Base-by-base conservation (phyloP, 257 asterid species). In the Nemophila menziesii region DNA sequence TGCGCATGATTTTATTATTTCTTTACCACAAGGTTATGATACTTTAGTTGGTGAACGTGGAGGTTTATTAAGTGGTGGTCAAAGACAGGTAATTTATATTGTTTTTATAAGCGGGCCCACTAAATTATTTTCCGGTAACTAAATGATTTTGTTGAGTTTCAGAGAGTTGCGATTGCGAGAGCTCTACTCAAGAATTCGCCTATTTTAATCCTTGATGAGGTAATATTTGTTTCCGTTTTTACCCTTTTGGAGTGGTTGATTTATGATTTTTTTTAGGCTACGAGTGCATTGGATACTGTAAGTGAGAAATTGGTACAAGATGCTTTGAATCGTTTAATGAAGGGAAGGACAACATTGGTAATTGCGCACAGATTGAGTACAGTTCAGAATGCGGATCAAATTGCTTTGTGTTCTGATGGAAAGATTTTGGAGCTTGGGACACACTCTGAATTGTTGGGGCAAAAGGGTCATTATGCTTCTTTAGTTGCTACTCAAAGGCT, bases 171-270 rank as follows among this genome's bases (percentile, higher is more conserved):
- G 64, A 89, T 89, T 49, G 96, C 98, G 9, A 89, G 98, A 60
- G 90, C 98, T 64, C 71, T 89, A 65, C 93, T 89, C n/a, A 89
- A 89, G 82, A 76, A 80, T 61, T 92, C 94, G 57, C 98, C 98
- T 8, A 66, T 84, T 58, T 73, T 89, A 64, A 70, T 89, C 63
- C 96, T 89, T 38, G 98, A 89, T 61, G 98, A 89, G 96, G 95
- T 87, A 71, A 19, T n/a, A n/a, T n/a, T n/a, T n/a, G n/a, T n/a
- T n/a, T n/a, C n/a, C n/a, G n/a, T n/a, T n/a, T n/a, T n/a, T n/a
- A n/a, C n/a, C n/a, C n/a, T n/a, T n/a, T n/a, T n/a, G n/a, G n/a
- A n/a, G n/a, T n/a, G n/a, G n/a, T n/a, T n/a, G n/a, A n/a, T n/a
- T n/a, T n/a, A 20, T 43, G 44, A 17, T 19, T 9, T 58, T 26